Base-by-base conservation (phyloP, 805 yeast species). In the Diddensiella transvaalensis region DNA sequence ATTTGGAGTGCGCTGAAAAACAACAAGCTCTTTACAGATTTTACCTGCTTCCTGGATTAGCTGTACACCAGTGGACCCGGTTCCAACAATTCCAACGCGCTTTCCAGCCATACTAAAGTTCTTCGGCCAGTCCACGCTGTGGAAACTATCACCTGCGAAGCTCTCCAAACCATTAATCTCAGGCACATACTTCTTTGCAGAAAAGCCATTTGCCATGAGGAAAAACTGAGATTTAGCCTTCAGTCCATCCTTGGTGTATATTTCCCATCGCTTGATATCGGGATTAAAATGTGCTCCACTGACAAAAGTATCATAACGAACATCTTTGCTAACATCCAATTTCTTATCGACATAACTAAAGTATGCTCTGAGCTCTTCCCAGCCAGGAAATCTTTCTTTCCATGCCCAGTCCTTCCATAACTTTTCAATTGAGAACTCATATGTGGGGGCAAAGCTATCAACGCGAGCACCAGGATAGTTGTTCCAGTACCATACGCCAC, bases 31-130 rank as follows among this genome's bases (percentile, higher is more conserved):
- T 15, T 47, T 42, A 19, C 49, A 56, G 24, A 49, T 53, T 3
- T 48, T 48, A 5, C 58, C 63, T 4, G 51, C 48, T 29, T 55
- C 60, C 44, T 60, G 64, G 21, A 53, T 47, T 44, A 60, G 55
- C 43, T 60, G 64, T 4, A 60, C 64, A 3, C 68, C 68, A 5
- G 66, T 52, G 6, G 68, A 54, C 13, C 68, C 68, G 17, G 61
- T 63, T 2, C 68, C 65, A 32, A 60, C 54, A 11, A 60, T 50
- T 11, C 54, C 64, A 30, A 54, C 49, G 15, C 47, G 35, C 37
- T 54, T 52, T 10, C 60, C 62, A 11, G 40, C 32, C 38, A 60
- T 21, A 30, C 55, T 60, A 22, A 55, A 45, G 2, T 51, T 54
- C 17, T 54, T 52, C 26, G 67, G 66, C 65, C 65, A 61, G 36